A percentile compares a stretch with the other conserved stretches of the same genome.
phyloP scores from a whole-genome alignment of 108 stramenopile species.

The Discostella pseudostelligera region DNA sequence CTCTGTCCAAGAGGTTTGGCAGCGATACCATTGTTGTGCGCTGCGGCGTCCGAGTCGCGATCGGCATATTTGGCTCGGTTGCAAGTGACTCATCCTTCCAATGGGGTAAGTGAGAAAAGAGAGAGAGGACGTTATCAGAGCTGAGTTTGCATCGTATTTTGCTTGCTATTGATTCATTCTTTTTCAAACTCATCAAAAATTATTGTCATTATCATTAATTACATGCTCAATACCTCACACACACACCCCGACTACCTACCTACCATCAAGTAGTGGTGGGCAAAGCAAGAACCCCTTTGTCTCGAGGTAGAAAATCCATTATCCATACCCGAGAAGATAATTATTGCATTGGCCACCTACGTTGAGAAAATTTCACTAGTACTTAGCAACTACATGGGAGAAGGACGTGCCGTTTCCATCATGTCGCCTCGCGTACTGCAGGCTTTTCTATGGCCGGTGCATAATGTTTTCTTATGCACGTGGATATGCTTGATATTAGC shows the following conservation, averaged over 20 bases:
- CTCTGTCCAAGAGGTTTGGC: constrained; percentile 71
- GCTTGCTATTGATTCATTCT: background rate
- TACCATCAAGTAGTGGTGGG: constrained; percentile 60
- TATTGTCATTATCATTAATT: background rate
- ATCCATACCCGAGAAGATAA: constrained; percentile 57
- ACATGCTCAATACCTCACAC: background rate
- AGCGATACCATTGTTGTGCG: constrained; percentile 78
- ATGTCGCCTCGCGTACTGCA: constrained; percentile 51
- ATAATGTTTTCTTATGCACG: constrained; percentile 65
- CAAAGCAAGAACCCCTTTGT: constrained; percentile 78
- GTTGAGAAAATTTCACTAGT: constrained; percentile 59
- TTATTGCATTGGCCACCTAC: constrained; percentile 55
- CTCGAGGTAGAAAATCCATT: constrained; percentile 49
- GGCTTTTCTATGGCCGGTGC: constrained; percentile 82
- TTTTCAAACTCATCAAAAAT: background rate
- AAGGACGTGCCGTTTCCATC: constrained; percentile 25
- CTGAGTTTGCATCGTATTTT: background rate
- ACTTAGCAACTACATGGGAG: constrained; percentile 25
- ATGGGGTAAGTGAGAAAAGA: constrained; percentile 25
- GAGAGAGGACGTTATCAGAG: background rate
- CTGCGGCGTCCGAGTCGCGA: constrained; percentile 80
- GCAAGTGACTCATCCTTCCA: constrained; percentile 41
- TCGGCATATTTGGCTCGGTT: constrained; percentile 72
- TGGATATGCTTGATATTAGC: constrained; percentile 78
- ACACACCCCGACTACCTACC: background rate